Base-by-base conservation (phyloP, 306 rosid species). In the Oemleria cerasiformis region DNA sequence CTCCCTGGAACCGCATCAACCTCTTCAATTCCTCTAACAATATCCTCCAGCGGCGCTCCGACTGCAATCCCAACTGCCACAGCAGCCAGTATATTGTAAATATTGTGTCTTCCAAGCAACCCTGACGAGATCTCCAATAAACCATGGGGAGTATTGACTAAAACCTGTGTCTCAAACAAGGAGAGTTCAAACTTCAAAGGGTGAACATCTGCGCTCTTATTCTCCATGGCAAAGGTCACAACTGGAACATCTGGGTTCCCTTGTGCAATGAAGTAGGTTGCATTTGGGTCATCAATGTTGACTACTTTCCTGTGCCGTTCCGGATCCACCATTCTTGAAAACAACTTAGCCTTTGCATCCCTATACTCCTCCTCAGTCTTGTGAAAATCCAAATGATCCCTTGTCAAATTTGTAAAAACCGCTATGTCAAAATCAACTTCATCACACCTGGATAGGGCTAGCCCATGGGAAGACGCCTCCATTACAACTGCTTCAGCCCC, bases 11-110 rank as follows among this genome's bases (percentile, higher is more conserved):
- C 97, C 17, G 97, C 96, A 73, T 94, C 97, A 50, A 94, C 96
- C 79, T 91, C 97, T 85, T 94, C 99, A 84, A 91, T 75, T 71
- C 99, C 99, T 85, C 95, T 84, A 78, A 94, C 99, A 76, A 94
- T 94, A 75, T 94, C 95, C 82, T 94, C 99, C 63, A 94, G 82
- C 6, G 99, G 99, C 42, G 91, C 96, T 79, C 99, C 97, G n/a
- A 94, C 97, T 3, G 99, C 95, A 79, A 89, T 84, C 65, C 99
- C 96, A 48, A 91, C 92, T 14, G 99, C 90, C 76, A 94, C 97
- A 34, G 95, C 90, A 68, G 97, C 97, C 77, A 94, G 87, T 78
- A 94, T 91, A 79, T 91, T 91, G 86, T 89, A 89, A 67, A 94
- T 87, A 71, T 91, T 94, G 81, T 91, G 96, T 78, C 87, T 85